Evolutionary conservation across 2,329 filamentous ascomycete genomes (phyloP).

Genomic region (Beauveria brongniartii): DNA sequence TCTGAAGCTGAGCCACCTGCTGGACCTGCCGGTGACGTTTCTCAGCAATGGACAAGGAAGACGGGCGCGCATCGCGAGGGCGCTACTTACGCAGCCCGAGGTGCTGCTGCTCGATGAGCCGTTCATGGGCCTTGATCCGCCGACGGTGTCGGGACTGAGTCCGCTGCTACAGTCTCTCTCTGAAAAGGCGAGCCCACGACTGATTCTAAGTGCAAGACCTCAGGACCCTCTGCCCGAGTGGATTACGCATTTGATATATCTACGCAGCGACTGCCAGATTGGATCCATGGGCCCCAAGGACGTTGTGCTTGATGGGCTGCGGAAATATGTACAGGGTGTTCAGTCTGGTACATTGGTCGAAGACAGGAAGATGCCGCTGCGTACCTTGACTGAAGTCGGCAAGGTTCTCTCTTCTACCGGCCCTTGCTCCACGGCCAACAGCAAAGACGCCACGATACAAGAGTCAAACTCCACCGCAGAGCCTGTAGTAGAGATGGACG

Average conservation of each 20-base stretch:
- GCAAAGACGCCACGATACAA: slow-evolving; percentile 3
- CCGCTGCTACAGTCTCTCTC: slow-evolving; percentile 62
- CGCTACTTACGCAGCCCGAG: slow-evolving; percentile 69
- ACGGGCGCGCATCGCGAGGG: slow-evolving; percentile 79
- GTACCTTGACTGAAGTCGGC: slow-evolving; percentile 42
- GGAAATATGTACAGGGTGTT: slow-evolving; percentile 39
- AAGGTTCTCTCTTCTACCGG: slow-evolving; percentile 28
- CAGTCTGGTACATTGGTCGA: slow-evolving; percentile 35
- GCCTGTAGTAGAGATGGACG: slow-evolving; percentile 76
- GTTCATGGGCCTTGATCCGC: slow-evolving; percentile 92
- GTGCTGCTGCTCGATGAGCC: slow-evolving; percentile 84
- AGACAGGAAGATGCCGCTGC: slow-evolving; percentile 40
- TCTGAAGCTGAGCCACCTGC: slow-evolving; percentile 58
- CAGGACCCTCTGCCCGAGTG: slow-evolving; percentile 84
- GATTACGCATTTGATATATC: slow-evolving; percentile 75
- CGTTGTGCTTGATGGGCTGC: slow-evolving; percentile 48
- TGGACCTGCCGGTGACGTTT: slow-evolving; percentile 78
- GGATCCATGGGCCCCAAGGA: slow-evolving; percentile 57
- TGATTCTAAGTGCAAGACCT: slow-evolving; percentile 71
- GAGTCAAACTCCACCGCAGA: slow-evolving; percentile 41
- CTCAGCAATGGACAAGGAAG: slow-evolving; percentile 90
- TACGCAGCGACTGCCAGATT: slow-evolving; percentile 60
- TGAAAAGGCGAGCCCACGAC: slow-evolving; percentile 54
- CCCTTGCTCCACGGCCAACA: slow-evolving; percentile 6
- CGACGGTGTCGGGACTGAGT: slow-evolving; percentile 65